Percentiles rank a stretch among this genome's conserved stretches.
These are phyloP conservation scores for Venturia effusa DNA, from an alignment of 2,329 filamentous ascomycete genomes.

Conservation along the genomic window DNA sequence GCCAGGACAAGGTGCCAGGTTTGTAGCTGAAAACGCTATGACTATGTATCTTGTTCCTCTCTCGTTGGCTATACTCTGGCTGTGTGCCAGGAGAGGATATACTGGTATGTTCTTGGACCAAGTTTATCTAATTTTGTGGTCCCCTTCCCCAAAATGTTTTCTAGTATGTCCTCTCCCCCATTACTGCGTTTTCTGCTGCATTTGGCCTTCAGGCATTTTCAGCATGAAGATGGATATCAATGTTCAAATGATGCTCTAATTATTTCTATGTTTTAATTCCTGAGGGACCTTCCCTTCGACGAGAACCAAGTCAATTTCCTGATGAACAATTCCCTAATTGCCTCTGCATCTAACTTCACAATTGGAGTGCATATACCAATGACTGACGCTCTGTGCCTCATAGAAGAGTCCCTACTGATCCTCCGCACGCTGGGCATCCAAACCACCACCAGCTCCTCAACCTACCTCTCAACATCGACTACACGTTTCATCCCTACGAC, in stretches of 20 bases:
- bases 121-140: background rate
- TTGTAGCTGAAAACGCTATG: conserved; percentile 1
- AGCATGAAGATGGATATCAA: background rate
- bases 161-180: background rate
- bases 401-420: conserved; percentile 76
- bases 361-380: conserved; percentile 10
- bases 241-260: conserved; percentile 6
- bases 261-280: conserved; percentile 8
- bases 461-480: conserved; percentile 51
- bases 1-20: background rate
- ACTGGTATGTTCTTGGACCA: conserved; percentile 5
- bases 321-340: background rate
- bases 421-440: conserved; percentile 85
- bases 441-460: conserved; percentile 60
- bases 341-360: background rate
- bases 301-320: conserved; percentile 5
- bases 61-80: background rate
- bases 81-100: conserved; percentile 9
- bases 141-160: background rate
- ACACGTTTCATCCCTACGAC: conserved; percentile 83
- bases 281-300: background rate
- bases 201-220: background rate
- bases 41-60: conserved; percentile 8
- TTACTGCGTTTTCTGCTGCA: background rate
- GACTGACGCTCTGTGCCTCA: conserved; percentile 19